These are phyloP conservation scores for Lichina pygmaea DNA, from an alignment of 495 filamentous ascomycete species.

Conservation along the genomic window DNA sequence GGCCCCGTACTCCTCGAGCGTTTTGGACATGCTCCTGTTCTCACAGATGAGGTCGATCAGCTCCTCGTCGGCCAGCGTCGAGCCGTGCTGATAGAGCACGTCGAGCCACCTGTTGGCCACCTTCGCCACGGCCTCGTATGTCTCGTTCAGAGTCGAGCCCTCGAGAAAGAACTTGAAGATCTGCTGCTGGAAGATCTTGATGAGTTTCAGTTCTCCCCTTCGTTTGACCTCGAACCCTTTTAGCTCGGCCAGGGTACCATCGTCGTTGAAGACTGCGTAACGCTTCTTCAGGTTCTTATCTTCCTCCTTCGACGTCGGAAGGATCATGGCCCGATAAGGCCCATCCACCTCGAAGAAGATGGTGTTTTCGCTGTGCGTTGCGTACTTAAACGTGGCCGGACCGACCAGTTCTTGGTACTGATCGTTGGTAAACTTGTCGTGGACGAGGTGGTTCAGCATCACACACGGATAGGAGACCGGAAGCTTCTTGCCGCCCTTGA, in stretches of 20 bases:
- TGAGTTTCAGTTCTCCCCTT: slow-evolving; percentile 91
- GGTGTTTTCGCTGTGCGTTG: slow-evolving; percentile 89
- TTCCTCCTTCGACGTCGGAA: slow-evolving; percentile 93
- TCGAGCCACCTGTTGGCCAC: slow-evolving; percentile 95
- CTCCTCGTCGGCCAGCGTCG: slow-evolving; percentile 81
- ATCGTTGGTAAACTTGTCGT: slow-evolving; percentile 83
- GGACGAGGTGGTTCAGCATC: slow-evolving; percentile 97
- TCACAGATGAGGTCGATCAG: slow-evolving; percentile 97
- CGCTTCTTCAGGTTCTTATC: slow-evolving; percentile 99
- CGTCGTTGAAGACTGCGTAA: slow-evolving; percentile 97
- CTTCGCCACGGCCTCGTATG: slow-evolving; percentile 74
- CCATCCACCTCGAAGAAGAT: slow-evolving; percentile 99
- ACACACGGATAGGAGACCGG: slow-evolving; percentile 93
- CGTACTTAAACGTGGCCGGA: slow-evolving; percentile 55
- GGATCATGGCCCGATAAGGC: slow-evolving; percentile 88
- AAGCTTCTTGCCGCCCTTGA: slow-evolving; percentile 87
- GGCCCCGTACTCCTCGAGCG: slow-evolving; percentile 76
- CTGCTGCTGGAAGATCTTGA: slow-evolving; percentile 98
- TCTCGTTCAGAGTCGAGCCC: slow-evolving; percentile 60
- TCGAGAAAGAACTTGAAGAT: slow-evolving; percentile 99
- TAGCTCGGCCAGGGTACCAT: slow-evolving; percentile 84
- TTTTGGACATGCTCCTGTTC: slow-evolving; percentile 92
- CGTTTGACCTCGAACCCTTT: slow-evolving; percentile 98
- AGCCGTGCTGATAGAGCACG: slow-evolving; percentile 62
- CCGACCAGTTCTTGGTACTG: slow-evolving; percentile 84